phyloP scores from a whole-genome alignment of 192 early-diverging fungal genomes.

The Rhizoclosmatium sp. region DNA sequence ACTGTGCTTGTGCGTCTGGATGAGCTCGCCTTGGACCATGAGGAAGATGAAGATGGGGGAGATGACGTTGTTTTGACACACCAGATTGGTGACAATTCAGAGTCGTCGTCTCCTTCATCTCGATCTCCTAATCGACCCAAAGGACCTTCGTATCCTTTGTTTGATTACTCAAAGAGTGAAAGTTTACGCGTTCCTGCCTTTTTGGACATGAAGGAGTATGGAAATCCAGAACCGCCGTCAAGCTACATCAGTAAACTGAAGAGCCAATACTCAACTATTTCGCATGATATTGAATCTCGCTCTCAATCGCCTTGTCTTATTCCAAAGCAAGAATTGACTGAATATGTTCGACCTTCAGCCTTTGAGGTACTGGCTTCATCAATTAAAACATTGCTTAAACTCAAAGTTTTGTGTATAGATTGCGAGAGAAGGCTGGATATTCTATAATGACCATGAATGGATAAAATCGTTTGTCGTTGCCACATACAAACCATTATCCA shows the following conservation, averaged over 20 bases:
- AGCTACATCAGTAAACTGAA: too few species aligned
- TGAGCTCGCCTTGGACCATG: neutral
- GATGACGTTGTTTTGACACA: neutral
- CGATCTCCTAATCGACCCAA: too few species aligned
- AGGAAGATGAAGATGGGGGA: neutral
- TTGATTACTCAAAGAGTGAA: too few species aligned
- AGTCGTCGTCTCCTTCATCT: neutral
- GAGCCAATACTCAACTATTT: too few species aligned
- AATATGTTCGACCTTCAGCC: constrained; percentile 35
- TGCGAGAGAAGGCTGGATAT: constrained; percentile 40
- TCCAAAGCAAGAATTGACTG: neutral
- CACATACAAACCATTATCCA: constrained; percentile 13
- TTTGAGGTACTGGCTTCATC: constrained; percentile 19
- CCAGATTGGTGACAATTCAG: neutral
- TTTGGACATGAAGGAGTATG: too few species aligned
- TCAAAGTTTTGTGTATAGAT: constrained; percentile 16
- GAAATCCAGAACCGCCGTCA: too few species aligned
- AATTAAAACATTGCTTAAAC: neutral
- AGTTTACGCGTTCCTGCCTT: too few species aligned
- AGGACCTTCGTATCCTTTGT: too few species aligned
- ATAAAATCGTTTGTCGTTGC: constrained; percentile 33
- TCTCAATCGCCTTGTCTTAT: neutral
- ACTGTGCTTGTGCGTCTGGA: neutral
- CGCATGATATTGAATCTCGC: neutral
- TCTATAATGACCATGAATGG: neutral